phyloP scores from a whole-genome alignment of 2,329 filamentous ascomycete genomes.

The Trichoderma pleuroti region DNA sequence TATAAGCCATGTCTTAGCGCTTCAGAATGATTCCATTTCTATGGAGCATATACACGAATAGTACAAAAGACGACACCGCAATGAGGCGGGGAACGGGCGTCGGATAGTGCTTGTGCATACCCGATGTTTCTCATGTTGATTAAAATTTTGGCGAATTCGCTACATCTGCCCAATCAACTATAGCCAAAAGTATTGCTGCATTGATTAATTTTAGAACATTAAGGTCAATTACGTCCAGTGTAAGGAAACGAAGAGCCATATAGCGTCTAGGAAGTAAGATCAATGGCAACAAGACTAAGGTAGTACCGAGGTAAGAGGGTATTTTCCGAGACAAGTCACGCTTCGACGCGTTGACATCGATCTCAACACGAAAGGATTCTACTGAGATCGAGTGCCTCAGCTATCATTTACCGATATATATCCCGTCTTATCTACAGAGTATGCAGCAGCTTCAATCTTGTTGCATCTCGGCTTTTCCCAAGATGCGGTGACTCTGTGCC shows the following conservation, averaged over 20 bases:
- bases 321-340: not conserved
- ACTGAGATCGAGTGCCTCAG: not conserved
- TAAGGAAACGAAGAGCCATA: not conserved
- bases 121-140: not conserved
- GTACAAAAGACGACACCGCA: not conserved
- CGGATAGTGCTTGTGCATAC: not conserved
- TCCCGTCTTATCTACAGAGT: not conserved
- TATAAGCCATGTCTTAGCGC: not conserved
- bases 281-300: not conserved
- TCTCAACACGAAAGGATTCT: not conserved
- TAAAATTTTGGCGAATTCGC: not conserved
- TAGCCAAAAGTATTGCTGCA: not conserved
- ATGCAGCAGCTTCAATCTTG: not conserved
- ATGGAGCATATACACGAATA: not conserved
- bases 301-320: too few relatives aligned
- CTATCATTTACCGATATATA: not conserved
- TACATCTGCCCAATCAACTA: not conserved
- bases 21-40: not conserved
- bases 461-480: not conserved
- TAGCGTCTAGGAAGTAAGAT: not conserved
- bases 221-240: not conserved
- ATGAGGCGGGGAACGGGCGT: not conserved
- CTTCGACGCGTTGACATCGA: not conserved
- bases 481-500: not conserved
- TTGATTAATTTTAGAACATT: not conserved